Conservation (phyloP, 371 early-diverging fungal genomes). For the Mucor mucedo region DNA sequence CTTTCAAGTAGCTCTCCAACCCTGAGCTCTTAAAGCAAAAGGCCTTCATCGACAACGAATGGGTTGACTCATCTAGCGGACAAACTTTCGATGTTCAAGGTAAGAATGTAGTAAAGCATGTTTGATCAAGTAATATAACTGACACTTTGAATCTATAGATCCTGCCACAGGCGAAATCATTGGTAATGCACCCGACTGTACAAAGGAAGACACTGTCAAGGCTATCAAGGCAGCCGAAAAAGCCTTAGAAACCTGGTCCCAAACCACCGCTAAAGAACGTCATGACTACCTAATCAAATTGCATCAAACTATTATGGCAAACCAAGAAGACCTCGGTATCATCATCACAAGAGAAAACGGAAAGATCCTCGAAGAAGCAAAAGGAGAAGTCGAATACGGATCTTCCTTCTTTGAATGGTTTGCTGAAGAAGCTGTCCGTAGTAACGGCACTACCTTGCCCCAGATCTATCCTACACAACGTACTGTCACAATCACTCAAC, state of each 20-base stretch:
- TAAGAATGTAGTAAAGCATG: not conserved
- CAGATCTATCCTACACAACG: slow-evolving; percentile 60
- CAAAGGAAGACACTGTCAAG: slow-evolving; percentile 56
- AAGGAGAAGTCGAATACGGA: slow-evolving; percentile 80
- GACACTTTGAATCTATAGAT: slow-evolving; percentile 24
- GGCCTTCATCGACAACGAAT: no score
- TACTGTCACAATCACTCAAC: slow-evolving; percentile 76
- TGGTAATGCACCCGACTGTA: slow-evolving; percentile 71
- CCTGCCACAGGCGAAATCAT: slow-evolving; percentile 70
- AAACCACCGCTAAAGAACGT: slow-evolving; percentile 66
- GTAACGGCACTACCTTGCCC: slow-evolving; percentile 83
- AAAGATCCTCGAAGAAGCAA: slow-evolving; percentile 60
- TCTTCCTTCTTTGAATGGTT: slow-evolving; percentile 87
- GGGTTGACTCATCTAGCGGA: slow-evolving; percentile 1
- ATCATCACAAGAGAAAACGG: slow-evolving; percentile 84
- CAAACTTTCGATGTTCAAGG: slow-evolving; percentile 57
- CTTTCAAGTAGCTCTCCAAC: no score
- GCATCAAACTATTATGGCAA: slow-evolving; percentile 67
- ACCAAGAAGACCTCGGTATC: slow-evolving; percentile 76
- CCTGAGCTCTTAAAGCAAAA: no score
- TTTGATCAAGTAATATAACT: not conserved
- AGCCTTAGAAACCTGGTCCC: slow-evolving; percentile 70
- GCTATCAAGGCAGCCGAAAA: slow-evolving; percentile 68
- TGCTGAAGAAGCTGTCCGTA: slow-evolving; percentile 82
- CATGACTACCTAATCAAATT: slow-evolving; percentile 69